phyloP scores from a whole-genome alignment of 1,139 yeast genomes.

The Geotrichum candidum region DNA sequence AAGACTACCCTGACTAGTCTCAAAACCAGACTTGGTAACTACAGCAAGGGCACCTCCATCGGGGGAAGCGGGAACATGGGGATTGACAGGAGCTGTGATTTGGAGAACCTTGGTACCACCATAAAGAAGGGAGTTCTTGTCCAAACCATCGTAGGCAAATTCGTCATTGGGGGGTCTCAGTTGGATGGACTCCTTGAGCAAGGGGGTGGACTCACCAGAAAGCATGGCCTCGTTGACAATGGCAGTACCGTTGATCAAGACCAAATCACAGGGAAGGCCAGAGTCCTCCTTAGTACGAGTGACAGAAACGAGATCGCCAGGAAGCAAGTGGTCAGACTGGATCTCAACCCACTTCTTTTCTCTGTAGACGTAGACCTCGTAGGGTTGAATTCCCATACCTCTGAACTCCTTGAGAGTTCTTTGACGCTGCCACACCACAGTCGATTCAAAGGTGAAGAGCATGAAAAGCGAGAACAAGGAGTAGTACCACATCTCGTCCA shows the following conservation, averaged over 20 bases:
- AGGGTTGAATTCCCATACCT: constrained; percentile 96
- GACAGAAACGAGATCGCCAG: constrained; percentile 87
- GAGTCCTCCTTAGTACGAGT: constrained; percentile 85
- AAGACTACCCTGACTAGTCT: constrained; percentile 94
- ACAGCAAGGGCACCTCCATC: constrained; percentile 90
- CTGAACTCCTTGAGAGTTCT: constrained; percentile 91
- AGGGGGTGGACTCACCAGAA: constrained; percentile 96
- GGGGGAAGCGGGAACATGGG: constrained; percentile 51
- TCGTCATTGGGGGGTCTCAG: constrained; percentile 69
- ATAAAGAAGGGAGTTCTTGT: constrained; percentile 81
- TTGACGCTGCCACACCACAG: constrained; percentile 89
- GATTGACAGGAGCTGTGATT: constrained; percentile 58
- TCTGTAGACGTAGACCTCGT: constrained; percentile 66
- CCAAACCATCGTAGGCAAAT: constrained; percentile 73
- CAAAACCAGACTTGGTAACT: constrained; percentile 92
- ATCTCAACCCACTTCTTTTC: constrained; percentile 62
- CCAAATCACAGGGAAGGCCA: constrained; percentile 93
- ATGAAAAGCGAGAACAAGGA: constrained; percentile 86
- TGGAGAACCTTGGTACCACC: constrained; percentile 98
- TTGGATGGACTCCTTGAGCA: constrained; percentile 83
- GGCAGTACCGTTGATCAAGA: constrained; percentile 79
- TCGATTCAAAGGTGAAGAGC: constrained; percentile 88
- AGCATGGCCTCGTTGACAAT: constrained; percentile 97
- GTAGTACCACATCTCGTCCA: constrained; percentile 97
- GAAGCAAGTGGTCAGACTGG: constrained; percentile 71